Base-by-base conservation (phyloP, 352 stramenopile species). In the Ochromonadaceae sp. region DNA sequence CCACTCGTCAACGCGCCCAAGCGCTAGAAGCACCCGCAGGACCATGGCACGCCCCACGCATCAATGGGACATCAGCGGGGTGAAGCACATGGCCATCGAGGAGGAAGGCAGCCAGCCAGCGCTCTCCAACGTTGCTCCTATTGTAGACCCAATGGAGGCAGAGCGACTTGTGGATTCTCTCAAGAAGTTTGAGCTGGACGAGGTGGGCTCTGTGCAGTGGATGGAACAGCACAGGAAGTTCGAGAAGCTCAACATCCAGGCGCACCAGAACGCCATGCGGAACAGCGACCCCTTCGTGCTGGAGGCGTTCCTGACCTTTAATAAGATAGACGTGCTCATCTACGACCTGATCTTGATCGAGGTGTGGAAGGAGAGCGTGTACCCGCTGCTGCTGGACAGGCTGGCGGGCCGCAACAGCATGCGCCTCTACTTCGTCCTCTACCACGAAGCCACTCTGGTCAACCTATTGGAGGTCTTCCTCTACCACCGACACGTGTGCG, bases 201-300 rank as follows among this genome's bases (percentile, higher is more conserved):
- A 69, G 2, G 79, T 93, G 47, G 85, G 84, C 1, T 35, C 53
- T 25, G 71, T 69, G 5, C 60, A 75, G 44, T 96, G 87, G 85
- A 79, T 96, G 40, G 56, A 80, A 32, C 78, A 95, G 65, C 85
- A 95, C 68, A 71, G 86, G 47, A 63, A 63, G 10, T 75, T 95
- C 52, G 83, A 95, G 68, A 93, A 92, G 68, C 70, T 96, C 46
- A 96, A 96, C 58, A 52, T 94, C 10, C 87, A 95, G 67, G 82
- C 85, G 31, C 84, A 92, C 59, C 86, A 93, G 66, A 92, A 82
- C 14, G 85, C 85, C 0, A 84, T 89, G 72, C 74, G 70, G 48
- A 86, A 87, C 41, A 75, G 85, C 43, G 88, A 95, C 70, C 91
- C 93, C 71, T 96, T 93, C 68, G 83, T 96, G 36, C 72, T 96